Evolutionary conservation across 2,329 filamentous ascomycete genomes (phyloP).

Genomic region (Coniochaeta pulveracea): DNA sequence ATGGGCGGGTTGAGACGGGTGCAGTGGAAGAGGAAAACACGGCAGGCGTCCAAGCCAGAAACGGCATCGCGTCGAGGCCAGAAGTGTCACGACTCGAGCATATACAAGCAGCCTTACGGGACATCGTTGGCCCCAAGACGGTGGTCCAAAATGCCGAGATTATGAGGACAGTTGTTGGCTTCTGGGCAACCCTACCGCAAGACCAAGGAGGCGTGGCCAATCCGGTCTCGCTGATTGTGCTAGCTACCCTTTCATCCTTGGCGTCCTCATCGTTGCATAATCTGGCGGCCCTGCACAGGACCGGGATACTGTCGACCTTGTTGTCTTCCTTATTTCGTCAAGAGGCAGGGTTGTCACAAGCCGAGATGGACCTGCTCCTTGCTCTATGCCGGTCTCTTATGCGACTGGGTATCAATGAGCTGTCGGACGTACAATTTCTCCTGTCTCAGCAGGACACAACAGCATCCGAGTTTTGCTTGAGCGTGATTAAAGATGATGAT

Average conservation of each 20-base stretch:
- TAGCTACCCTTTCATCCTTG: constrained; percentile 50
- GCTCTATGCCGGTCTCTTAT: constrained; percentile 60
- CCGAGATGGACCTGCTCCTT: constrained; percentile 49
- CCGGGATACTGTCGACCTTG: constrained; percentile 57
- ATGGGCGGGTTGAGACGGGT: background rate
- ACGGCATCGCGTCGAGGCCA: background rate
- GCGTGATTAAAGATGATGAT: constrained; percentile 62
- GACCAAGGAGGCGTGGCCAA: constrained; percentile 29
- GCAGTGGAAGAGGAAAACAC: constrained; percentile 2
- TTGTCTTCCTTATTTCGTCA: constrained; percentile 48
- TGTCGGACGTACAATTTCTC: constrained; percentile 77
- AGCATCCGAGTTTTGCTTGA: constrained; percentile 58
- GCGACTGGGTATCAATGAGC: constrained; percentile 62
- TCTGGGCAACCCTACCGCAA: constrained; percentile 52
- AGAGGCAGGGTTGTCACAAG: constrained; percentile 35
- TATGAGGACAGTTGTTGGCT: constrained; percentile 47
- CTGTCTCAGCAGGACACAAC: constrained; percentile 38
- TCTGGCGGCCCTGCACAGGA: constrained; percentile 58
- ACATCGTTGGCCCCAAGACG: constrained; percentile 38
- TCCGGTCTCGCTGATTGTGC: constrained; percentile 49
- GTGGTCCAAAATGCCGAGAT: constrained; percentile 51
- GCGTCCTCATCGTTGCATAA: constrained; percentile 56
- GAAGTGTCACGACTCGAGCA: constrained; percentile 10
- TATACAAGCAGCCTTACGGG: constrained; percentile 27
- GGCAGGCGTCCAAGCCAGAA: background rate